Conservation (phyloP, 202 grass and related monocot species). For the Dendrocalamus latiflorus region DNA sequence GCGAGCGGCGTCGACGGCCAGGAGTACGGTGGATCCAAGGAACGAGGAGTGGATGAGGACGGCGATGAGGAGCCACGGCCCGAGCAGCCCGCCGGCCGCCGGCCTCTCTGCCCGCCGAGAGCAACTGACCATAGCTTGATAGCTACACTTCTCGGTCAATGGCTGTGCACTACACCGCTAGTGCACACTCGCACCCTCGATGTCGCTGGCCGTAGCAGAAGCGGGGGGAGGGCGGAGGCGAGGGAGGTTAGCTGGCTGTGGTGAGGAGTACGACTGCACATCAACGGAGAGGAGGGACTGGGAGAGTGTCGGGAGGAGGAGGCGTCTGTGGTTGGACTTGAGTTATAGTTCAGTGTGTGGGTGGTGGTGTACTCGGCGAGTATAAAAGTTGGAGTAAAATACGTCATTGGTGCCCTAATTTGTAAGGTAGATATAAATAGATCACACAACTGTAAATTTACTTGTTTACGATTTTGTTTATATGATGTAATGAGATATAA, state of each 20-base stretch:
- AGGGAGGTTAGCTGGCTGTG: not conserved
- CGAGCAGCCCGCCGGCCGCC: constrained; percentile 10
- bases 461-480: too few relatives aligned
- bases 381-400: constrained; percentile 26
- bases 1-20: constrained; percentile 49
- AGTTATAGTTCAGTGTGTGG: not conserved
- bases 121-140: constrained; percentile 20
- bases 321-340: not conserved
- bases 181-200: not conserved
- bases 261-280: not conserved
- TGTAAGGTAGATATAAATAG: too few relatives aligned
- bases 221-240: not conserved
- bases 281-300: not conserved
- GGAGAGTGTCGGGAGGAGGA: not conserved
- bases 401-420: too few relatives aligned
- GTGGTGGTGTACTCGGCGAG: not conserved
- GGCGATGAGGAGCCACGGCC: constrained; percentile 37
- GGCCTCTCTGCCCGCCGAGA: not conserved
- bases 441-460: too few relatives aligned
- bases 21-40: constrained; percentile 32
- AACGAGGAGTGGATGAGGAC: constrained; percentile 42
- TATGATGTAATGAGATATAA: too few relatives aligned
- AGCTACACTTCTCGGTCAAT: not conserved
- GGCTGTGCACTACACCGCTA: not conserved
- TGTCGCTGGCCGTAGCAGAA: not conserved